A percentile compares a stretch with the other conserved stretches of the same genome.
Evolutionary conservation across 2,329 filamentous ascomycete genomes (phyloP).

Genomic region (Phialemonium atrogriseum): DNA sequence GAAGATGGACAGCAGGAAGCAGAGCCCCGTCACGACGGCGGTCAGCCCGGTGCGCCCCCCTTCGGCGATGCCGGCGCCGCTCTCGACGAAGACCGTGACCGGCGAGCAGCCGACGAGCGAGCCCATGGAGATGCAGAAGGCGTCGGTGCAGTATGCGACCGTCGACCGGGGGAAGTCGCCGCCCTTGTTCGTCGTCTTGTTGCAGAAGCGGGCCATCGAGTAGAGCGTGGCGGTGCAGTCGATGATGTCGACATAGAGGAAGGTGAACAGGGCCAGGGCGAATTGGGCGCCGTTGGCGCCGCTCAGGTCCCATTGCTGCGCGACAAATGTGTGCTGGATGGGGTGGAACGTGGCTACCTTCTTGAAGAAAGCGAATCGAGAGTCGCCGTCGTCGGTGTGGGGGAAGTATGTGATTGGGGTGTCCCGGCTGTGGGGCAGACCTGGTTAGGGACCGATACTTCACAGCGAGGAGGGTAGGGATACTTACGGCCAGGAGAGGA

Average conservation of each 20-base stretch:
- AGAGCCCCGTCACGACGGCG: constrained; percentile 59
- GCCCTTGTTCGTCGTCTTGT: constrained; percentile 45
- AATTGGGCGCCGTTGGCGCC: constrained; percentile 52
- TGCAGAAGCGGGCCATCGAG: constrained; percentile 70
- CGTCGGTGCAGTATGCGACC: constrained; percentile 67
- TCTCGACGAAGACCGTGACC: constrained; percentile 68
- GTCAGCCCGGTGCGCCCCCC: constrained; percentile 67
- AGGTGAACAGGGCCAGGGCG: constrained; percentile 64
- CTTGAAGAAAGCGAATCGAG: constrained; percentile 63
- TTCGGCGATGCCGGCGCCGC: constrained; percentile 66
- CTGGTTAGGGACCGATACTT: no score
- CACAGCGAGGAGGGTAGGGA: background rate
- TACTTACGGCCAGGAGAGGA: constrained; percentile 66
- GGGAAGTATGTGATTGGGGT: constrained; percentile 69
- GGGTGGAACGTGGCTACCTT: constrained; percentile 65
- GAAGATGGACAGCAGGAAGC: constrained; percentile 65
- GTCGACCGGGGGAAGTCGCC: constrained; percentile 84
- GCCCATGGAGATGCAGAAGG: constrained; percentile 62
- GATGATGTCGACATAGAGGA: constrained; percentile 73
- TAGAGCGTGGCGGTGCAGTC: constrained; percentile 72
- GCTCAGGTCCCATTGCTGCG: constrained; percentile 57
- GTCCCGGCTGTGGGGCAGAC: constrained; percentile 47
- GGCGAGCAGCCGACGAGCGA: constrained; percentile 62
- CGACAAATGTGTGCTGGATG: constrained; percentile 53
- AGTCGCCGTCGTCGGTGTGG: constrained; percentile 53